phyloP scores from a whole-genome alignment of 177 flowering plant species.

The Tripterygium wilfordii region DNA sequence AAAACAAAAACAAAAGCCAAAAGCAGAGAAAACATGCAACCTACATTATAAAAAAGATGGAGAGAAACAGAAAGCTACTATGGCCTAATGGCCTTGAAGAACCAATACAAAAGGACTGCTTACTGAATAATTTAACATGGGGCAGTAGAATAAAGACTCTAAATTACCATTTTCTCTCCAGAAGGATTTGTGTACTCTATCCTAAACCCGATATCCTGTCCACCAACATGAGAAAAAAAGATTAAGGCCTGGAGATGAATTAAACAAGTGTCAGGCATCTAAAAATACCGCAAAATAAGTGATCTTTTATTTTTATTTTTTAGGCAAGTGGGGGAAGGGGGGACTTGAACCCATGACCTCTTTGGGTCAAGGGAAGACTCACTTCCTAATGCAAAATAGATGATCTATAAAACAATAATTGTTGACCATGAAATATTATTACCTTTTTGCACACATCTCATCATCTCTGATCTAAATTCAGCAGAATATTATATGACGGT shows the following conservation, averaged over 20 bases:
- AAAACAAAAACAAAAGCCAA: background rate
- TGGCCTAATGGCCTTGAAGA: background rate
- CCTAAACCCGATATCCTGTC: conserved; percentile 93
- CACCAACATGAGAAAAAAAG: conserved; percentile 6
- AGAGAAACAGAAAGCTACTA: background rate
- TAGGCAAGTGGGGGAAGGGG: too few species aligned
- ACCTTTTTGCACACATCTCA: too few species aligned
- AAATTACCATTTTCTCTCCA: conserved; percentile 68
- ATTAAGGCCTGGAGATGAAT: conserved; percentile 1
- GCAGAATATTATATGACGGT: too few species aligned
- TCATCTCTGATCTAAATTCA: too few species aligned
- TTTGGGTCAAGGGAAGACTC: too few species aligned
- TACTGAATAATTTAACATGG: background rate
- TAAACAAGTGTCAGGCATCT: background rate
- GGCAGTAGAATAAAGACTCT: background rate
- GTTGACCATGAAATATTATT: too few species aligned
- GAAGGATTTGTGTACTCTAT: conserved; percentile 62
- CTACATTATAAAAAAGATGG: background rate
- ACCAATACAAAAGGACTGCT: background rate
- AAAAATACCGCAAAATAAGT: background rate
- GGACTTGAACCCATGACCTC: too few species aligned
- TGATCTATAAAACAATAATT: too few species aligned
- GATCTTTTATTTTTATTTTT: too few species aligned
- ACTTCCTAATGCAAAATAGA: too few species aligned
- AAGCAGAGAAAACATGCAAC: too few species aligned